These are phyloP conservation scores for Curvularia eragrostidis DNA, from an alignment of 2,329 filamentous ascomycete species.

Conservation along the genomic window DNA sequence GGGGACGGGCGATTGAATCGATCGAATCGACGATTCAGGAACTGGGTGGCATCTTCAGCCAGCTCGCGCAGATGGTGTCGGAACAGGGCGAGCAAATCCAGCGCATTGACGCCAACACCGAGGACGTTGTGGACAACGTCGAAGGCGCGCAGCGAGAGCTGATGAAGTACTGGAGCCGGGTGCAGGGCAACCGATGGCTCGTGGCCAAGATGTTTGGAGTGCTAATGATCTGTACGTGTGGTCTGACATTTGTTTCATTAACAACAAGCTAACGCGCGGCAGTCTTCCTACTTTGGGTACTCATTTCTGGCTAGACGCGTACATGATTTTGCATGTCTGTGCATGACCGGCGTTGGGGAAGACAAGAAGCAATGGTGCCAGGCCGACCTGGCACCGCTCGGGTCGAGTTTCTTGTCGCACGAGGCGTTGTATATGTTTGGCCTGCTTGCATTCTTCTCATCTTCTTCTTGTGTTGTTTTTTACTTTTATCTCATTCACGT, in stretches of 20 bases:
- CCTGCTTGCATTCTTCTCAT: neutral
- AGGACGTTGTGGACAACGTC: slow-evolving; percentile 98
- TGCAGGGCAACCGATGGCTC: slow-evolving; percentile 94
- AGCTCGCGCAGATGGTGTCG: slow-evolving; percentile 94
- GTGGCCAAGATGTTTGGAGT: slow-evolving; percentile 86
- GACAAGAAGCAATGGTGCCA: slow-evolving; percentile 22
- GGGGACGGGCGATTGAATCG: slow-evolving; percentile 93
- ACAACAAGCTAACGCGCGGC: slow-evolving; percentile 22
- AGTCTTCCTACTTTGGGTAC: slow-evolving; percentile 67
- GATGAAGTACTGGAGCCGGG: slow-evolving; percentile 94
- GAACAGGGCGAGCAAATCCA: slow-evolving; percentile 99
- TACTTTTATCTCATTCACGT: slow-evolving; percentile 1
- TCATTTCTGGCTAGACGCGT: slow-evolving; percentile 62
- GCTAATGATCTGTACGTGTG: slow-evolving; percentile 80
- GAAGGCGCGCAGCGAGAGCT: slow-evolving; percentile 92
- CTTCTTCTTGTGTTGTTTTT: slow-evolving; percentile 13
- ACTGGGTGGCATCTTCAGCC: slow-evolving; percentile 89
- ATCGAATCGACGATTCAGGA: slow-evolving; percentile 96
- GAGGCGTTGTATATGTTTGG: slow-evolving; percentile 8
- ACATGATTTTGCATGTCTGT: slow-evolving; percentile 4
- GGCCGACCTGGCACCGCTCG: slow-evolving; percentile 14
- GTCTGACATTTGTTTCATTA: slow-evolving; percentile 9
- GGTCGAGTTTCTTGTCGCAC: slow-evolving; percentile 16
- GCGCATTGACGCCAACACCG: slow-evolving; percentile 94
- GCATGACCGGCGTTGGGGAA: slow-evolving; percentile 32